Percentiles rank a stretch among this genome's conserved stretches.
Evolutionary conservation across 176 grass and related monocot species (phyloP).

Genomic region (Avena eriantha): DNA sequence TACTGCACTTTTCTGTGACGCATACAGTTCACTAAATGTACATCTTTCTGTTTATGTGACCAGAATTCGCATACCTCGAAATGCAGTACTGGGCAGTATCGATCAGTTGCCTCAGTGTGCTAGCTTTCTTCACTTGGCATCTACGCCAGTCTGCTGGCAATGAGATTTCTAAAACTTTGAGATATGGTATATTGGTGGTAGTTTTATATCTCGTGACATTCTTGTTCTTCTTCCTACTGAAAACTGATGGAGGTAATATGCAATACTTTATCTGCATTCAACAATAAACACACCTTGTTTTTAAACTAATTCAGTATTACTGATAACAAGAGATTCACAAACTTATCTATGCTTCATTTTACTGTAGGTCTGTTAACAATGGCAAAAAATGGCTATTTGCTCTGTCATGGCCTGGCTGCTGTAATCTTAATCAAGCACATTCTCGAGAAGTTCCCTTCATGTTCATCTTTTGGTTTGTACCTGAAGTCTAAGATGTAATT

Average conservation of each 20-base stretch:
- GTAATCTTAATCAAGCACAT: conserved; percentile 85
- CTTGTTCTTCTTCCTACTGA: conserved; percentile 48
- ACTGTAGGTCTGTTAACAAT: conserved; percentile 52
- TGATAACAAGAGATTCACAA: conserved; percentile 4
- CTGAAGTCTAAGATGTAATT: conserved; percentile 61
- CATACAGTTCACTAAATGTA: conserved; percentile 10
- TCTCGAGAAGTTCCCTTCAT: conserved; percentile 82
- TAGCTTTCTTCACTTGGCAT: conserved; percentile 75
- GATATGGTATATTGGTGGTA: conserved; percentile 45
- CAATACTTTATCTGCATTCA: neutral
- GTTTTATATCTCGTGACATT: conserved; percentile 51
- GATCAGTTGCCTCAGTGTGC: conserved; percentile 65
- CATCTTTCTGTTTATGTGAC: conserved; percentile 13
- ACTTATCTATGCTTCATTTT: conserved; percentile 27
- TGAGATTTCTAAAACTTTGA: conserved; percentile 41
- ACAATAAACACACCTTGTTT: neutral
- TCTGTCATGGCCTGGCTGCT: conserved; percentile 69
- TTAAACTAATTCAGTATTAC: conserved; percentile 15
- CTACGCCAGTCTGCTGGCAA: conserved; percentile 45
- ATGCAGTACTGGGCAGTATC: conserved; percentile 90
- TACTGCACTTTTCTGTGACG: neutral
- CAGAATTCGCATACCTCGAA: conserved; percentile 70
- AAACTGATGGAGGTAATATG: conserved; percentile 63
- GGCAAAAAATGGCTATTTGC: conserved; percentile 55
- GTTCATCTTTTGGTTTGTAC: conserved; percentile 96